These are phyloP conservation scores for Gossypium thurberi DNA, from an alignment of 345 rosid genomes.

Conservation along the genomic window DNA sequence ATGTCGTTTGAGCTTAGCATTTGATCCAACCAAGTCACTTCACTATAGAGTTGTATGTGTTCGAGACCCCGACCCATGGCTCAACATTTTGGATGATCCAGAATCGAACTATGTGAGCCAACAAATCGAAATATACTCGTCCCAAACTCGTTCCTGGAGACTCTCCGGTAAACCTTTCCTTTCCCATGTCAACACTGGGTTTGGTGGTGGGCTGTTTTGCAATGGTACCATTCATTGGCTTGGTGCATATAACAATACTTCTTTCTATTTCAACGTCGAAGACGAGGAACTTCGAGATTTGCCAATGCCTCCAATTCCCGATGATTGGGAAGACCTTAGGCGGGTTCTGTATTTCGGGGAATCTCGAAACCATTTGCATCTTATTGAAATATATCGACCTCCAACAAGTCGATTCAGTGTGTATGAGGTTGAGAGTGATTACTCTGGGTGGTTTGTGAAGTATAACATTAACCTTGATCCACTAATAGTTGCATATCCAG, in stretches of 20 bases:
- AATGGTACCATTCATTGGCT: constrained; percentile 7
- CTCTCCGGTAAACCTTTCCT: not conserved
- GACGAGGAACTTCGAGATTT: not conserved
- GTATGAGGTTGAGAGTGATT: not conserved
- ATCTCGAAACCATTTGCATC: not conserved
- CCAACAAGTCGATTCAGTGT: not conserved
- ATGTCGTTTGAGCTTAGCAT: not conserved
- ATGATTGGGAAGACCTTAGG: not conserved
- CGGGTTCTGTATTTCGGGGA: not conserved
- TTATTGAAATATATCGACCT: not conserved
- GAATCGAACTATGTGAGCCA: not conserved
- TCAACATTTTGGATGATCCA: not conserved
- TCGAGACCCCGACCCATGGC: not conserved
- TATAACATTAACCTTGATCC: not conserved
- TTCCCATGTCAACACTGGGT: not conserved
- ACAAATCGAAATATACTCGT: not conserved
- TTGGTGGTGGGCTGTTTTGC: not conserved
- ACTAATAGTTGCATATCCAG: not conserved
- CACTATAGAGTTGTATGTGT: not conserved
- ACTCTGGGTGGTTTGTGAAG: constrained; percentile 4
- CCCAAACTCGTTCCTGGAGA: not conserved
- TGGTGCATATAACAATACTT: not conserved
- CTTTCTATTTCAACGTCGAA: not conserved
- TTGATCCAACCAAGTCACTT: not conserved
- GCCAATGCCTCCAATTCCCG: not conserved